These are phyloP conservation scores for Lagenaria siceraria DNA, from an alignment of 306 rosid genomes.

Conservation along the genomic window DNA sequence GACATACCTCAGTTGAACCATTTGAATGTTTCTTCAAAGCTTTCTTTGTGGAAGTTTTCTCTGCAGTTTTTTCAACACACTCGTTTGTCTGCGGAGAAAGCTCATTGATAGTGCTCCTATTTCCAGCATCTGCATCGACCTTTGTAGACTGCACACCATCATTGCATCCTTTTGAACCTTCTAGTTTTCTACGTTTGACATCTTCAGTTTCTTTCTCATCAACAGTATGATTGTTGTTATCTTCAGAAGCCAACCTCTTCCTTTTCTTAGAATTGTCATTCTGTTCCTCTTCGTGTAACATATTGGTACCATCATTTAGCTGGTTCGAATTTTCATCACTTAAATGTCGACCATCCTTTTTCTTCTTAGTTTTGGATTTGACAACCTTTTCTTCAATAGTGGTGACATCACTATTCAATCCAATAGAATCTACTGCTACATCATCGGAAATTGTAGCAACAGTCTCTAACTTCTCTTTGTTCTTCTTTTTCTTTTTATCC, in stretches of 20 bases:
- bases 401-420: neutral
- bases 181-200: slow-evolving; percentile 41
- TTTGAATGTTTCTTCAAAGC: slow-evolving; percentile 34
- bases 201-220: slow-evolving; percentile 42
- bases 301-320: slow-evolving; percentile 14
- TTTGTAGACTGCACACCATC: slow-evolving; percentile 19
- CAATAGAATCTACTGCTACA: neutral
- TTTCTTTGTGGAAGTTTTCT: slow-evolving; percentile 30
- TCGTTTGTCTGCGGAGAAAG: slow-evolving; percentile 17
- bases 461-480: slow-evolving; percentile 16
- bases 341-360: slow-evolving; percentile 19
- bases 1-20: slow-evolving; percentile 61
- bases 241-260: slow-evolving; percentile 44
- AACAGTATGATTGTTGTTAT: slow-evolving; percentile 19
- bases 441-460: slow-evolving; percentile 4
- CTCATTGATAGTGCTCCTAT: neutral
- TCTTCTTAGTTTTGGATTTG: slow-evolving; percentile 23
- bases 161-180: slow-evolving; percentile 17
- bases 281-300: slow-evolving; percentile 23
- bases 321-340: slow-evolving; percentile 7
- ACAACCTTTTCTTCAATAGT: slow-evolving; percentile 9
- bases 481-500: slow-evolving; percentile 47
- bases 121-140: neutral
- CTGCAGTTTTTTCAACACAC: slow-evolving; percentile 21
- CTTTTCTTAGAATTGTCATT: slow-evolving; percentile 55